A percentile compares a stretch with the other conserved stretches of the same genome.
These are phyloP conservation scores for Beauveria caledonica DNA, from an alignment of 2,329 filamentous ascomycete species.

Conservation along the genomic window DNA sequence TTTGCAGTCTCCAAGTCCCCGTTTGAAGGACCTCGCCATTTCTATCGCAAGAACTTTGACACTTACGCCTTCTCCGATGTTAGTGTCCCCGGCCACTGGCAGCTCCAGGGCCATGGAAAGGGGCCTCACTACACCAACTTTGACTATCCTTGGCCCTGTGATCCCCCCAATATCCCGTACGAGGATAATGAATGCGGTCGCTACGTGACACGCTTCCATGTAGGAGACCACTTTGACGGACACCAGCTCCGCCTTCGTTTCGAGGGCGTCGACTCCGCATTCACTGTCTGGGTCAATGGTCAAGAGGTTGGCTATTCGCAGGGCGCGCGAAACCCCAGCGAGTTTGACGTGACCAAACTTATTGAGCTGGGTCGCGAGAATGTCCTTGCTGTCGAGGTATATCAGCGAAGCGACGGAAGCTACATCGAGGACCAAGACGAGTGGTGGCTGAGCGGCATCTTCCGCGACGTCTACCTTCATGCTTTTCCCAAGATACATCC, in stretches of 20 bases:
- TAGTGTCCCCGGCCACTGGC: conserved; percentile 61
- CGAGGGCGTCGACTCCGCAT: conserved; percentile 66
- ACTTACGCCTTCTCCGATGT: conserved; percentile 33
- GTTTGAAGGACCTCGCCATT: conserved; percentile 34
- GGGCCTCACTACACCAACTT: conserved; percentile 64
- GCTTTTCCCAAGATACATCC: conserved; percentile 48
- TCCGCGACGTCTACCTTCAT: conserved; percentile 59
- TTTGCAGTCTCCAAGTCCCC: conserved; percentile 41
- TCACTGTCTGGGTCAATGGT: conserved; percentile 64
- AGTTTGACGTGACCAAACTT: conserved; percentile 58
- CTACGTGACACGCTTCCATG: conserved; percentile 50
- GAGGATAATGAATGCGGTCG: conserved; percentile 59
- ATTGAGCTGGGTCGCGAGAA: conserved; percentile 41
- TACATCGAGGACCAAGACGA: conserved; percentile 67
- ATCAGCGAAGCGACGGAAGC: conserved; percentile 63
- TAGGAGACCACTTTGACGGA: conserved; percentile 37
- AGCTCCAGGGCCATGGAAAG: conserved; percentile 56
- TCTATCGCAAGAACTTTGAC: conserved; percentile 29
- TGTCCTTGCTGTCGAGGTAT: conserved; percentile 56
- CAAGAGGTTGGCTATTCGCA: conserved; percentile 62
- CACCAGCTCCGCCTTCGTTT: conserved; percentile 60
- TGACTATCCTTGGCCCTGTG: conserved; percentile 57
- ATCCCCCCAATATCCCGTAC: conserved; percentile 55
- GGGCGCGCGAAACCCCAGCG: conserved; percentile 62
- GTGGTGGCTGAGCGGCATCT: conserved; percentile 62